Evolutionary conservation across 176 grass and related monocot species (phyloP).

Genomic region (Oryza glumipatula): DNA sequence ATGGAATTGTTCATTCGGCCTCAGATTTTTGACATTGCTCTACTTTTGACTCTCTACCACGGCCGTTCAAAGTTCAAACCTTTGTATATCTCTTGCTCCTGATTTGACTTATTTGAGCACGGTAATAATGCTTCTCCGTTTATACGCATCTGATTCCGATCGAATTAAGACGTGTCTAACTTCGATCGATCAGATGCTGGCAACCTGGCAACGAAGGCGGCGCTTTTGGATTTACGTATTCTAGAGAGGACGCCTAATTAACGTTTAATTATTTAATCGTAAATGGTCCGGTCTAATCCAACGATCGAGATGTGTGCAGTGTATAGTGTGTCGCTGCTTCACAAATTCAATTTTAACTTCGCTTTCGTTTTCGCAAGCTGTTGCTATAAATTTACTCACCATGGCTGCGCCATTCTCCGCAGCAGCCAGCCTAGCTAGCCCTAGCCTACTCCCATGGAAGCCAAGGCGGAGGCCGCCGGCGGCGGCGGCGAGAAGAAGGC

Average conservation of each 20-base stretch:
- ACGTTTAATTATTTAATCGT: not conserved
- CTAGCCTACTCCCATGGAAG: slow-evolving; percentile 7
- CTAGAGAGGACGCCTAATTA: not conserved
- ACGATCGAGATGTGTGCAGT: not conserved
- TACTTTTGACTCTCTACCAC: too few relatives aligned
- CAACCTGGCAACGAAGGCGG: not conserved
- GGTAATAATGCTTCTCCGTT: too few relatives aligned
- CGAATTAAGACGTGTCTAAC: too few relatives aligned
- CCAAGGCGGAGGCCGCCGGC: not conserved
- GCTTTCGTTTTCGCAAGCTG: not conserved
- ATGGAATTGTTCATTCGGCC: too few relatives aligned
- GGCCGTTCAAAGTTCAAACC: too few relatives aligned
- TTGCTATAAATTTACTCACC: slow-evolving; percentile 19
- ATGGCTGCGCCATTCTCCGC: not conserved
- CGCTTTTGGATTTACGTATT: not conserved
- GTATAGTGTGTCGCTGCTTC: too few relatives aligned
- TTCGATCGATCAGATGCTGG: not conserved
- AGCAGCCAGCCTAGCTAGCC: not conserved
- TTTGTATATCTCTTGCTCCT: too few relatives aligned
- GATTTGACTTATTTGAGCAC: too few relatives aligned
- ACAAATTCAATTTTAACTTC: not conserved
- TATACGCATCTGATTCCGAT: too few relatives aligned
- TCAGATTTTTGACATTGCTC: too few relatives aligned
- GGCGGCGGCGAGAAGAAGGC: not conserved
- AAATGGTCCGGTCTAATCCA: not conserved